Percentiles rank a stretch among this genome's conserved stretches.
phyloP scores from a whole-genome alignment of 2,329 filamentous ascomycete genomes.

The Alternaria angustiovoidea region DNA sequence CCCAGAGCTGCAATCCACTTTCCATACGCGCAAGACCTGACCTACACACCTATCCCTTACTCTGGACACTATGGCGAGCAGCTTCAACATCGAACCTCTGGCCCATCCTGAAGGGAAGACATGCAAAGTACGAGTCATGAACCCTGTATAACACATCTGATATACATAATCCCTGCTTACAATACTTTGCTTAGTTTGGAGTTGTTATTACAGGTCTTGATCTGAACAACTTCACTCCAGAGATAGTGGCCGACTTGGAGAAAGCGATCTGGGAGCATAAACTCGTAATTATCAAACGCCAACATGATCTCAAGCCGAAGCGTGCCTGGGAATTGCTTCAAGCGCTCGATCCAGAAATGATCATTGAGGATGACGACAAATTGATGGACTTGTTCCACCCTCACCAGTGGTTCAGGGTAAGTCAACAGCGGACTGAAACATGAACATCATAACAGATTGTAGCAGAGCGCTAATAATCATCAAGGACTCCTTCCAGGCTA shows the following conservation, averaged over 20 bases:
- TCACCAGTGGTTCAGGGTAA: not conserved
- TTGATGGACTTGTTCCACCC: not conserved
- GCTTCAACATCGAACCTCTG: constrained; percentile 4
- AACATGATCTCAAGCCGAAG: not conserved
- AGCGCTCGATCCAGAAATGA: not conserved
- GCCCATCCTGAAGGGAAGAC: constrained; percentile 1
- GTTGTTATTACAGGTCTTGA: constrained; percentile 4
- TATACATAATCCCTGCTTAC: no score
- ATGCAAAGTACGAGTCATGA: not conserved
- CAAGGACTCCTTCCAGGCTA: not conserved
- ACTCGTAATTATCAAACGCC: constrained; percentile 2
- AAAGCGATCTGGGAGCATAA: constrained; percentile 2
- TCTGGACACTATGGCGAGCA: not conserved
- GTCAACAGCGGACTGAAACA: not conserved
- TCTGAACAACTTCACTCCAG: constrained; percentile 1
- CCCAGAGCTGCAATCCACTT: no score
- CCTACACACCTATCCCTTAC: no score
- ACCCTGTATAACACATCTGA: no score
- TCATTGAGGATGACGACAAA: not conserved
- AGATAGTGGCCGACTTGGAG: no score
- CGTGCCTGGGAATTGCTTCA: not conserved
- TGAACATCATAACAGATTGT: not conserved
- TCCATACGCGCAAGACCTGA: no score
- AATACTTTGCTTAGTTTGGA: not conserved
- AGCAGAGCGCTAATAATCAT: not conserved